Evolutionary conservation across 1,284 basidiomycete genomes (phyloP).

Genomic region (Gomphus bonarii): DNA sequence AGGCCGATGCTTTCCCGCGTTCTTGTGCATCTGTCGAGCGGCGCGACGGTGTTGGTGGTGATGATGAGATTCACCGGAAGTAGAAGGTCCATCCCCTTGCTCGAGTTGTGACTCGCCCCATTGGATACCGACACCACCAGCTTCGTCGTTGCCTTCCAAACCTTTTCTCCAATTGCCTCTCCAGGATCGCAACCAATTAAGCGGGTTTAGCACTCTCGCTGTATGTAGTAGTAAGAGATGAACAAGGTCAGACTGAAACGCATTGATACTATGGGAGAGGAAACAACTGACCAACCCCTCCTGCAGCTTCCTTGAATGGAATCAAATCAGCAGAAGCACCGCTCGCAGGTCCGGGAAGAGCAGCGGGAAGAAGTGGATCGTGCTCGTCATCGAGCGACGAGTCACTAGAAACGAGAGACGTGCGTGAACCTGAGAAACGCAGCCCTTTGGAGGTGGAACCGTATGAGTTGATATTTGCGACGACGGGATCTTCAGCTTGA

Average conservation of each 20-base stretch:
- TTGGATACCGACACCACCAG: conserved; percentile 17
- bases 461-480: conserved; percentile 39
- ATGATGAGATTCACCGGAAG: neutral
- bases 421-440: conserved; percentile 15
- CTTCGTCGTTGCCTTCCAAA: conserved; percentile 11
- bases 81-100: neutral
- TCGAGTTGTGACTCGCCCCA: conserved; percentile 24
- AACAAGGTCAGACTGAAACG: neutral
- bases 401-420: conserved; percentile 13
- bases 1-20: conserved; percentile 26
- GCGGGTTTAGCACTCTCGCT: conserved; percentile 1
- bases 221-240: neutral
- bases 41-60: conserved; percentile 4
- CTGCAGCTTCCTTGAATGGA: conserved; percentile 19
- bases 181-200: neutral
- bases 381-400: conserved; percentile 14
- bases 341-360: conserved; percentile 4
- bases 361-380: conserved; percentile 19
- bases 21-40: conserved; percentile 9
- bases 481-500: conserved; percentile 20
- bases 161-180: conserved; percentile 1
- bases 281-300: conserved; percentile 8
- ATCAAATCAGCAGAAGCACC: conserved; percentile 22
- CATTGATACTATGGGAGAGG: neutral
- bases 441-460: conserved; percentile 30